Evolutionary conservation across 106 monocot genomes (phyloP), one percentile per base, ranked within the genome.

Genomic region (Agapanthus africanus): DNA sequence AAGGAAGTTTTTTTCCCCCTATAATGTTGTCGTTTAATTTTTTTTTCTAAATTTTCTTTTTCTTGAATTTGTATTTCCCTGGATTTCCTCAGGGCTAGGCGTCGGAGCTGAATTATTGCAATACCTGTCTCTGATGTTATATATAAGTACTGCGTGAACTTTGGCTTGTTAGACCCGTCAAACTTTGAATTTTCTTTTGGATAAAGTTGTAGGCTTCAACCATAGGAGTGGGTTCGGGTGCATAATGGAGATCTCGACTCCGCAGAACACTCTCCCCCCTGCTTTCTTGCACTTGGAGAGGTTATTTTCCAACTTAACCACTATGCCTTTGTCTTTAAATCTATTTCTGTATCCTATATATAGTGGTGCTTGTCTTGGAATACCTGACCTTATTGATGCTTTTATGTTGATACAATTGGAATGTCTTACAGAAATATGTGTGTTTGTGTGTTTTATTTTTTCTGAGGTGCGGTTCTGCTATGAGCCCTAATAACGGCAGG

Each of bases 71-170:
- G 4, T 47, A 47, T 47, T 7, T 47, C 19, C 46, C 3, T 47
- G n/a, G n/a, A n/a, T n/a, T n/a, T n/a, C n/a, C n/a, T 1, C 30
- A 66, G 66, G 22, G 44, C 33, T 21, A 72, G 72, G 57, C 85
- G 47, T 32, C 69, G 77, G 71, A 87, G 87, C 72, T 80, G 59
- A 47, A 19, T 19, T 47, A 19, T 47, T 47, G 6, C 46, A 5
- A 47, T 47, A 47, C 13, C 16, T 47, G 46, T 13, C 13, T 44
- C 42, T 44, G 42, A 44, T 47, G 19, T 47, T 47, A 15, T 19
- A 15, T 47, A 2, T 47, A 47, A 47, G 46, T 47, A 47, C 19
- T 47, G 46, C 46, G 19, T 47, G 46, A 47, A 47, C 19, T 47
- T 47, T 15, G 2, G 46, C 46, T 47, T 47, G 46, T 47, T 47